Percentiles rank a stretch among this genome's conserved stretches.
These are phyloP conservation scores for Candida ovalis DNA, from an alignment of 805 yeast species.

Conservation along the genomic window DNA sequence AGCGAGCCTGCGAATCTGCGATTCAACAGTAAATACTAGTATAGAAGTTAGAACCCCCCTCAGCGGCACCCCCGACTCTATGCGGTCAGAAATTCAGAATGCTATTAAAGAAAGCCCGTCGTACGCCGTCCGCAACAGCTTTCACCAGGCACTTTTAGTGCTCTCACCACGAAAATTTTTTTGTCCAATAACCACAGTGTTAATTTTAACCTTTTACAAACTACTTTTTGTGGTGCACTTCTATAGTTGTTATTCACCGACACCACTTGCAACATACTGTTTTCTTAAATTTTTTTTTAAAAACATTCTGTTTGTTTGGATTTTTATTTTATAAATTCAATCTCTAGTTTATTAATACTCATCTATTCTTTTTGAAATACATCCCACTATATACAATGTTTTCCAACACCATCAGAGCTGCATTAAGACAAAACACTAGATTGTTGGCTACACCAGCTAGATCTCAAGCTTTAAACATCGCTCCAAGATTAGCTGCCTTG, in stretches of 20 bases:
- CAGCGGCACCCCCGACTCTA: too few species aligned
- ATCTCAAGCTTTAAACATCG: conserved; percentile 12
- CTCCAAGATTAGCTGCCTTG: conserved; percentile 19
- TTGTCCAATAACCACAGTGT: conserved; percentile 23
- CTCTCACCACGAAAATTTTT: conserved; percentile 24
- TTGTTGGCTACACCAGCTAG: conserved; percentile 21
- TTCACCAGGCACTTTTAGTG: not conserved
- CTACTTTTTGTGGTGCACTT: not conserved
- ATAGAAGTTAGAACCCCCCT: too few species aligned
- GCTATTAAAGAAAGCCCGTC: not conserved
- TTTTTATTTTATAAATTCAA: not conserved
- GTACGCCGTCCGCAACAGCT: too few species aligned
- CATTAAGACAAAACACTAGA: conserved; percentile 32
- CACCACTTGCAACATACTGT: too few species aligned
- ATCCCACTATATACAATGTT: conserved; percentile 23
- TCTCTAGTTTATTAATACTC: not conserved
- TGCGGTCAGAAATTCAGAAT: not conserved
- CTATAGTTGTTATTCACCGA: not conserved
- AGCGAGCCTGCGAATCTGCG: too few species aligned
- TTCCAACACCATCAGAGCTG: conserved; percentile 32
- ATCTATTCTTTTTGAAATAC: not conserved
- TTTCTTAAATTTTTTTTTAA: not conserved
- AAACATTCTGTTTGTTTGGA: not conserved
- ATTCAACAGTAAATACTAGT: too few species aligned
- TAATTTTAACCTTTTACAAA: conserved; percentile 13